Conservation (phyloP, 495 filamentous ascomycete species). For the Xylaria sp. region DNA sequence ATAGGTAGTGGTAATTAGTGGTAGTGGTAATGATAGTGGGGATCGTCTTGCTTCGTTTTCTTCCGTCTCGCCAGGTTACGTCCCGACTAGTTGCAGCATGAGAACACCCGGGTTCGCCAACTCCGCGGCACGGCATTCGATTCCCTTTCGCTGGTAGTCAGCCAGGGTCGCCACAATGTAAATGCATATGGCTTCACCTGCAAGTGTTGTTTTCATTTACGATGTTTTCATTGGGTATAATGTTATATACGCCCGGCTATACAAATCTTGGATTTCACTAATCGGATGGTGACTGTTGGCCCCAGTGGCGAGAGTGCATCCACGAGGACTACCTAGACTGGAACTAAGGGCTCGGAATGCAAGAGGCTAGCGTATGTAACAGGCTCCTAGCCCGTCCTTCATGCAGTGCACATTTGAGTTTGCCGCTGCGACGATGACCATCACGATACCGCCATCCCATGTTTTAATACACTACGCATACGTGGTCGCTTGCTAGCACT, state of each 20-base stretch:
- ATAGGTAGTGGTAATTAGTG: no score
- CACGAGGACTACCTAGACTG: constrained; percentile 12
- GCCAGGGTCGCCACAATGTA: not conserved
- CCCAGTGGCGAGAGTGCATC: constrained; percentile 9
- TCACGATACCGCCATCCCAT: constrained; percentile 23
- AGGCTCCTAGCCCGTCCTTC: constrained; percentile 8
- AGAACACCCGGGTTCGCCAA: not conserved
- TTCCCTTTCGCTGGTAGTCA: not conserved
- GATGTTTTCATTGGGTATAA: constrained; percentile 5
- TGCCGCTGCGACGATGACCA: constrained; percentile 29
- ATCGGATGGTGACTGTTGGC: constrained; percentile 14
- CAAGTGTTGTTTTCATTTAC: not conserved
- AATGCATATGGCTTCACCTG: not conserved
- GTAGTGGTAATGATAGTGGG: no score
- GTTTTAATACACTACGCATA: not conserved
- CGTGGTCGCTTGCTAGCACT: not conserved
- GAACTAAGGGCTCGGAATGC: not conserved
- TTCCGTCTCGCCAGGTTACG: constrained; percentile 3
- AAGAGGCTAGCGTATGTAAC: constrained; percentile 5
- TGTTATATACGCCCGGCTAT: not conserved
- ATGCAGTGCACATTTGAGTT: constrained; percentile 18
- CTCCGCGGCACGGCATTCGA: not conserved
- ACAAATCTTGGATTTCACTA: constrained; percentile 9
- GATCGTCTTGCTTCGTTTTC: constrained; percentile 4
- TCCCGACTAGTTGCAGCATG: not conserved